Conservation (phyloP, 371 early-diverging fungal genomes). For the Lichtheimia corymbifera region DNA sequence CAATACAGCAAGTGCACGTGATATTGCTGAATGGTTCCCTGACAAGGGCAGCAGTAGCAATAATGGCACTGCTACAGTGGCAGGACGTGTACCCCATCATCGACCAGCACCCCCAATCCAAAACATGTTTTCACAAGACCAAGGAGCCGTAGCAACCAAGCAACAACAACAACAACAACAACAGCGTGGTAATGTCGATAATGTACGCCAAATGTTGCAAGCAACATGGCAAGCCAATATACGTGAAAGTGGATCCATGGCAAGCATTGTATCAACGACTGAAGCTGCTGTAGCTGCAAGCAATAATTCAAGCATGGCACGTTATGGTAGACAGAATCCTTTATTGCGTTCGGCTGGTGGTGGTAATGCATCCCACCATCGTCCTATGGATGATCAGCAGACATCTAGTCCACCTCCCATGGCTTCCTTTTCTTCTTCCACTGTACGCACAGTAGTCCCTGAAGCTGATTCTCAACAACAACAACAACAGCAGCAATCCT, state of each 20-base stretch:
- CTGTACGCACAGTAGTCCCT: constrained; percentile 37
- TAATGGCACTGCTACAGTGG: not conserved
- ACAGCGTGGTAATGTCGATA: constrained; percentile 17
- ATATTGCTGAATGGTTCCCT: constrained; percentile 25
- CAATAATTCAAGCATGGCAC: constrained; percentile 17
- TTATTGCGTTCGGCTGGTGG: constrained; percentile 1
- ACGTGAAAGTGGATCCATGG: constrained; percentile 24
- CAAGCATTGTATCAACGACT: constrained; percentile 17
- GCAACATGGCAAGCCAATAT: constrained; percentile 23
- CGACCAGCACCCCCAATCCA: not conserved
- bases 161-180: not conserved
- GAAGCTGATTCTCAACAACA: constrained; percentile 2
- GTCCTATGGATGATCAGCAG: constrained; percentile 1
- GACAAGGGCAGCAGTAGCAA: not conserved
- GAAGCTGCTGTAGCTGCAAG: constrained; percentile 3
- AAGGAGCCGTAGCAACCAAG: not conserved
- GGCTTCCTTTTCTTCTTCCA: constrained; percentile 36
- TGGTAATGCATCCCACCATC: too few species aligned
- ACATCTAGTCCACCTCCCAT: constrained; percentile 8
- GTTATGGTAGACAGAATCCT: constrained; percentile 29
- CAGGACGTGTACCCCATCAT: constrained; percentile 1
- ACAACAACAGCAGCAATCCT: not conserved
- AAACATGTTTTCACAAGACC: not conserved
- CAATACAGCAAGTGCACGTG: constrained; percentile 9
- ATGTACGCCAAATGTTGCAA: constrained; percentile 25